A percentile compares a stretch with the other conserved stretches of the same genome.
These are phyloP conservation scores for Spergularia azorica DNA, from an alignment of 179 eudicot genomes.

Conservation along the genomic window DNA sequence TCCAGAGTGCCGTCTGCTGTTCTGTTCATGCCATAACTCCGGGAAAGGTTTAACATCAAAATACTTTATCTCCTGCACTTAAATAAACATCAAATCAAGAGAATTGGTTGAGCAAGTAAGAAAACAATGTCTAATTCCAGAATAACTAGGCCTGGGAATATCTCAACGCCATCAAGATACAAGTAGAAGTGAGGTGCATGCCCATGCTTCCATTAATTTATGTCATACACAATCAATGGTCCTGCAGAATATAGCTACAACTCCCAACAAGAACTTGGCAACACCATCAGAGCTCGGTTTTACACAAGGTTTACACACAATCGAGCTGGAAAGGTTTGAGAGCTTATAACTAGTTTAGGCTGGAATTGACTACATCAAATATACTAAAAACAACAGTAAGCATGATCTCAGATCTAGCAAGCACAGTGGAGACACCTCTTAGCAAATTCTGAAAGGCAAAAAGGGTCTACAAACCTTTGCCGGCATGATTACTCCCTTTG, in stretches of 20 bases:
- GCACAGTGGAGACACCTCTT: neutral
- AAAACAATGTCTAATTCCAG: neutral
- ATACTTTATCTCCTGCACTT: constrained; percentile 55
- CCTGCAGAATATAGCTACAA: neutral
- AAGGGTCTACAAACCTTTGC: constrained; percentile 53
- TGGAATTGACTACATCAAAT: neutral
- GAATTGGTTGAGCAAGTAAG: neutral
- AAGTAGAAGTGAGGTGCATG: neutral
- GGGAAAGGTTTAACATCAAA: constrained; percentile 82
- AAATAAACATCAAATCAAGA: neutral
- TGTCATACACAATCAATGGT: neutral
- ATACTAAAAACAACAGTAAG: neutral
- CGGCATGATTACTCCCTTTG: constrained; percentile 65
- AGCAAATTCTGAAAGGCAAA: neutral
- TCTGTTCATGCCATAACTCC: constrained; percentile 83
- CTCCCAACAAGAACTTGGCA: neutral
- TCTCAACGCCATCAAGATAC: neutral
- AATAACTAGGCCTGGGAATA: neutral
- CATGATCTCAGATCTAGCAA: neutral
- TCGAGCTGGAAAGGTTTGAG: neutral
- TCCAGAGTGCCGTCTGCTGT: constrained; percentile 50
- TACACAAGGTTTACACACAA: neutral
- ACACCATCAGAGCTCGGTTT: neutral
- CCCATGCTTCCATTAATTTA: neutral
- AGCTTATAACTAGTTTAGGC: neutral